phyloP scores from a whole-genome alignment of 2,329 filamentous ascomycete species.

The Fusarium sp. region DNA sequence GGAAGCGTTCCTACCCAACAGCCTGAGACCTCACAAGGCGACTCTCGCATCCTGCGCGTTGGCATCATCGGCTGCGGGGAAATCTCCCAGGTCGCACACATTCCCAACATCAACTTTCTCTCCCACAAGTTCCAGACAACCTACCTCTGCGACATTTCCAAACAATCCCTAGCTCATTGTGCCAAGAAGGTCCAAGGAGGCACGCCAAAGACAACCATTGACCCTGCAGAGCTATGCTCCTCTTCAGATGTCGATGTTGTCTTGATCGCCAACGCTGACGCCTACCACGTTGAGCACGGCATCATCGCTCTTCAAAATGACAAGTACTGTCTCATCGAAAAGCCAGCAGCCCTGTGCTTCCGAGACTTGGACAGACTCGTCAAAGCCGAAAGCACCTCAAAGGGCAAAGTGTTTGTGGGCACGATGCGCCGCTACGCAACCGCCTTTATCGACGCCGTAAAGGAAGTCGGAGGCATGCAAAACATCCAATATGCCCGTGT shows the following conservation, averaged over 20 bases:
- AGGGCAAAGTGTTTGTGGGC: conserved; percentile 66
- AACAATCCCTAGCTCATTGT: conserved; percentile 42
- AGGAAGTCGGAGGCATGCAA: conserved; percentile 63
- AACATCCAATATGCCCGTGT: conserved; percentile 67
- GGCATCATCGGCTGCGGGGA: conserved; percentile 62
- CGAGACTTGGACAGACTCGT: conserved; percentile 59
- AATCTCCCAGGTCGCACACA: conserved; percentile 64
- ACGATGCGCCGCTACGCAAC: conserved; percentile 71
- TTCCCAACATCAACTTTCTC: conserved; percentile 61
- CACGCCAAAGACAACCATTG: conserved; percentile 47
- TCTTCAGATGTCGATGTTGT: conserved; percentile 63
- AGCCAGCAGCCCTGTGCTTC: conserved; percentile 65
- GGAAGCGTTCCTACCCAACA: background rate
- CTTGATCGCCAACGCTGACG: conserved; percentile 64
- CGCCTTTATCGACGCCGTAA: conserved; percentile 63
- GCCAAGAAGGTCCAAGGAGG: conserved; percentile 33
- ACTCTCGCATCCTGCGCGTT: background rate
- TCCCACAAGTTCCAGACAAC: conserved; percentile 58
- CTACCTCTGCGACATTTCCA: conserved; percentile 65
- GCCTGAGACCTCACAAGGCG: background rate
- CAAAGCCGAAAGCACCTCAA: conserved; percentile 58
- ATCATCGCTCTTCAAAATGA: conserved; percentile 63
- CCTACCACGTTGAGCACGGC: conserved; percentile 64
- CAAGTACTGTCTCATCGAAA: conserved; percentile 71
- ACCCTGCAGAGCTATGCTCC: conserved; percentile 56